phyloP scores from a whole-genome alignment of 495 filamentous ascomycete genomes.

The Neurospora africana region DNA sequence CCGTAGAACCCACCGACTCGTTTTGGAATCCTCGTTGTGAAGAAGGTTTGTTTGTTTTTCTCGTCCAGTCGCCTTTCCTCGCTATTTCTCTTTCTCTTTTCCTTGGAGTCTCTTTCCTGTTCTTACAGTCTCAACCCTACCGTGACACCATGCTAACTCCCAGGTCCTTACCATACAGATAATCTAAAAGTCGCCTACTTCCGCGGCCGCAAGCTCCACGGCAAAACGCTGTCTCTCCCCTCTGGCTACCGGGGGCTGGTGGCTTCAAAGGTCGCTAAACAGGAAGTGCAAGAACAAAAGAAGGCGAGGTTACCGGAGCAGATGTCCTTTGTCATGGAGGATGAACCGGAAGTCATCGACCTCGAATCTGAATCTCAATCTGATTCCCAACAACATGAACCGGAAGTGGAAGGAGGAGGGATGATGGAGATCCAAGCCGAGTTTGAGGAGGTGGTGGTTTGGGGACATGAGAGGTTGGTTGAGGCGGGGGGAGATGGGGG shows the following conservation, averaged over 20 bases:
- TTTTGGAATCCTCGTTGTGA: constrained; percentile 56
- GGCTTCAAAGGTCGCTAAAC: constrained; percentile 9
- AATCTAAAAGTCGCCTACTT: constrained; percentile 57
- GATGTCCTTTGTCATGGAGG: neutral
- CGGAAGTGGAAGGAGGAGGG: constrained; percentile 35
- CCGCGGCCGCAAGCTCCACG: constrained; percentile 71
- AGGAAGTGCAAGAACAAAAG: neutral
- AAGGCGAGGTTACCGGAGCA: neutral
- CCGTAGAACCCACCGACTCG: constrained; percentile 50
- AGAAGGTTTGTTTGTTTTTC: too few relatives aligned
- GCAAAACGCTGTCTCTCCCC: constrained; percentile 52
- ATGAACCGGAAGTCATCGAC: constrained; percentile 3
- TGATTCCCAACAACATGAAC: constrained; percentile 3
- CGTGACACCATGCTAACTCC: too few relatives aligned
- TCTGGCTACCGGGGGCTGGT: constrained; percentile 63
- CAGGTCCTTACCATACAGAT: too few relatives aligned
- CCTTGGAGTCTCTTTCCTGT: too few relatives aligned
- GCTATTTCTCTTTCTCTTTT: too few relatives aligned
- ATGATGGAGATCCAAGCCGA: constrained; percentile 52
- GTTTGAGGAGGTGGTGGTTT: constrained; percentile 74
- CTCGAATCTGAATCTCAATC: too few relatives aligned
- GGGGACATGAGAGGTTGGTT: constrained; percentile 59
- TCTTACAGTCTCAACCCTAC: too few relatives aligned
- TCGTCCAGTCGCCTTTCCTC: too few relatives aligned
- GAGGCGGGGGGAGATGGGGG: constrained; percentile 38